Conservation (phyloP, 345 rosid species). For the Punica granatum region DNA sequence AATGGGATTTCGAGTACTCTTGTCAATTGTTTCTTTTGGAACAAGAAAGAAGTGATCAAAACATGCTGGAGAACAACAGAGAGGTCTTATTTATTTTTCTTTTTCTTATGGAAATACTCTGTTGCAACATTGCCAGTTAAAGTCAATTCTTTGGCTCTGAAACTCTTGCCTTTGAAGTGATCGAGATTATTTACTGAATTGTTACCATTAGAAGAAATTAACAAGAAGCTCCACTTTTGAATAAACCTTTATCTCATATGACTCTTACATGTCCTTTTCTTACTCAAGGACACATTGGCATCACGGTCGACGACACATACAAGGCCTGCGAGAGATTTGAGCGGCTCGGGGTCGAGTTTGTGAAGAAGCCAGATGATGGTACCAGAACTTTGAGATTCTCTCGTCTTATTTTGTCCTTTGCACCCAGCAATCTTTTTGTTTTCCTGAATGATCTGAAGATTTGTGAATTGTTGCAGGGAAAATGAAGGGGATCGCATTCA, state of each 20-base stretch:
- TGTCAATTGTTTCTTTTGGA: neutral
- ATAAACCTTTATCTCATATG: neutral
- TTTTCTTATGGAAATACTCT: neutral
- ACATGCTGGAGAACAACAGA: too few relatives aligned
- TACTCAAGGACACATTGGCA: conserved; percentile 76
- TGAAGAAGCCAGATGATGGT: conserved; percentile 77
- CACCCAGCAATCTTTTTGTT: neutral
- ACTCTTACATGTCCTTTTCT: conserved; percentile 7
- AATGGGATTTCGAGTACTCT: too few relatives aligned
- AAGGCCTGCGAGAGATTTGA: conserved; percentile 96
- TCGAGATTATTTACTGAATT: neutral
- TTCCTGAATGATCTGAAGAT: neutral
- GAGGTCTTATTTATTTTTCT: neutral
- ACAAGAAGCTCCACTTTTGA: too few relatives aligned
- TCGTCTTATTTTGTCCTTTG: neutral
- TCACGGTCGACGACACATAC: conserved; percentile 85
- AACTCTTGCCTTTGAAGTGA: neutral
- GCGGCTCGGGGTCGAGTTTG: conserved; percentile 85
- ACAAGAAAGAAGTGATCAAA: neutral
- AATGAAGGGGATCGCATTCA: conserved; percentile 87
- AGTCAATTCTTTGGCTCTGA: neutral
- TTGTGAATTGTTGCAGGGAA: conserved; percentile 46
- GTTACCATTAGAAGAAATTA: neutral
- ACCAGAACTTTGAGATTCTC: conserved; percentile 5
- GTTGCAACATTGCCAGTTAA: neutral